A percentile compares a stretch with the other conserved stretches of the same genome.
phyloP scores from a whole-genome alignment of 257 asterid genomes.

The Knoxia roxburghii region DNA sequence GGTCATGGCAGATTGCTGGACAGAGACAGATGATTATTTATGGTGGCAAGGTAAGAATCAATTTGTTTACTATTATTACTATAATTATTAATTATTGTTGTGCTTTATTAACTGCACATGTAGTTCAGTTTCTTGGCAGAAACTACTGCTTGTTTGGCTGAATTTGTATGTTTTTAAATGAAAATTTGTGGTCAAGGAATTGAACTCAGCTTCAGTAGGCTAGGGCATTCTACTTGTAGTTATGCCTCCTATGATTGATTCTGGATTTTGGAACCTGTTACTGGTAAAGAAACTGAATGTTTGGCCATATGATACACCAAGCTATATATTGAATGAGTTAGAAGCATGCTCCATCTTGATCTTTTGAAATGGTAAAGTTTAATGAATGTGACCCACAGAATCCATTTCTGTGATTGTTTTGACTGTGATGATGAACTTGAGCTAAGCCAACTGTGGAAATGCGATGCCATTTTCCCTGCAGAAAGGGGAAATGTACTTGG shows the following conservation, averaged over 20 bases:
- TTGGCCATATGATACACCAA: neutral
- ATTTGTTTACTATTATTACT: neutral
- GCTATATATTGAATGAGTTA: neutral
- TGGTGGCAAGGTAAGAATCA: conserved; percentile 47
- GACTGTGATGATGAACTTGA: neutral
- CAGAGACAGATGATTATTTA: conserved; percentile 40
- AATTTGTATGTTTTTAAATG: neutral
- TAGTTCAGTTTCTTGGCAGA: neutral
- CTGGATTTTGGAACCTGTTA: neutral
- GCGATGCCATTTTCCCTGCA: neutral
- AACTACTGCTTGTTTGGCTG: neutral
- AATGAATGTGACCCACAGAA: neutral
- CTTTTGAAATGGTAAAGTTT: neutral
- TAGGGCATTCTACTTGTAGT: neutral
- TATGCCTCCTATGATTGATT: neutral
- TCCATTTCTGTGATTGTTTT: neutral
- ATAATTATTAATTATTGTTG: no score
- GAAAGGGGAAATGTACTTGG: neutral
- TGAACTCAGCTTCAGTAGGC: neutral
- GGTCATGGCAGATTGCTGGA: conserved; percentile 21
- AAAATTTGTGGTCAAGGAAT: neutral
- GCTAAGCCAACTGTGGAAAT: neutral
- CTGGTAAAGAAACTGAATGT: neutral
- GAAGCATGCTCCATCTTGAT: neutral
- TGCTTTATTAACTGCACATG: neutral